Conservation (phyloP, 1,284 basidiomycete species). For the Ustilago crameri region DNA sequence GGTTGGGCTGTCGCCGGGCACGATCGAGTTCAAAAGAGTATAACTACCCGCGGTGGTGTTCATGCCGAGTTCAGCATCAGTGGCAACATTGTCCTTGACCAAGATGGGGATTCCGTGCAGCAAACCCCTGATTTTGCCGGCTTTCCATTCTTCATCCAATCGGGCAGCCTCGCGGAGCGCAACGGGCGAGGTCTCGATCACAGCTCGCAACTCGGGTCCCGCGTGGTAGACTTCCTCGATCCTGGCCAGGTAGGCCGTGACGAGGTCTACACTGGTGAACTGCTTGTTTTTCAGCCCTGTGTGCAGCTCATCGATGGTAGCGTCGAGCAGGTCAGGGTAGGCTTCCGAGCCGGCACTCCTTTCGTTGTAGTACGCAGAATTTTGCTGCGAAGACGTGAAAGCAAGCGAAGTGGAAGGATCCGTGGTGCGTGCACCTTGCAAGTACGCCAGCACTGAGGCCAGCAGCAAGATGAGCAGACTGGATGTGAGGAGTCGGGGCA, state of each 20-base stretch:
- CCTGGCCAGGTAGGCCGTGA: slow-evolving; percentile 75
- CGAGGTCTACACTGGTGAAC: slow-evolving; percentile 29
- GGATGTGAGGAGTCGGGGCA: slow-evolving; percentile 11
- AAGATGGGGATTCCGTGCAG: slow-evolving; percentile 79
- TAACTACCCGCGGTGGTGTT: slow-evolving; percentile 73
- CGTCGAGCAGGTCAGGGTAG: slow-evolving; percentile 37
- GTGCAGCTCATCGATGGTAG: slow-evolving; percentile 24
- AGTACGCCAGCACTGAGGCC: slow-evolving; percentile 6
- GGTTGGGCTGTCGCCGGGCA: slow-evolving; percentile 76
- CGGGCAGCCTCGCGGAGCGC: slow-evolving; percentile 70
- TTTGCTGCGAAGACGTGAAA: neutral
- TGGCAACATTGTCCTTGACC: slow-evolving; percentile 79
- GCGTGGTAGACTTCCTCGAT: slow-evolving; percentile 76
- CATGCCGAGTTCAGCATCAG: slow-evolving; percentile 74
- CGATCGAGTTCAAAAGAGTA: slow-evolving; percentile 71
- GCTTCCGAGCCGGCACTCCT: neutral
- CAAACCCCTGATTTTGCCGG: slow-evolving; percentile 71
- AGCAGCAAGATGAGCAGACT: slow-evolving; percentile 20
- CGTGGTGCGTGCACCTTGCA: slow-evolving; percentile 2
- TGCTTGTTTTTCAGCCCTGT: slow-evolving; percentile 15
- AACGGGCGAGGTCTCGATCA: slow-evolving; percentile 76
- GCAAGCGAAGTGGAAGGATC: neutral
- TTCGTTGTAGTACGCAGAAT: neutral
- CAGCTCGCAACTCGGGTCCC: slow-evolving; percentile 73
- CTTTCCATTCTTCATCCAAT: slow-evolving; percentile 73